Evolutionary conservation across 2,329 filamentous ascomycete genomes (phyloP).

Genomic region (Scorias spongiosa): DNA sequence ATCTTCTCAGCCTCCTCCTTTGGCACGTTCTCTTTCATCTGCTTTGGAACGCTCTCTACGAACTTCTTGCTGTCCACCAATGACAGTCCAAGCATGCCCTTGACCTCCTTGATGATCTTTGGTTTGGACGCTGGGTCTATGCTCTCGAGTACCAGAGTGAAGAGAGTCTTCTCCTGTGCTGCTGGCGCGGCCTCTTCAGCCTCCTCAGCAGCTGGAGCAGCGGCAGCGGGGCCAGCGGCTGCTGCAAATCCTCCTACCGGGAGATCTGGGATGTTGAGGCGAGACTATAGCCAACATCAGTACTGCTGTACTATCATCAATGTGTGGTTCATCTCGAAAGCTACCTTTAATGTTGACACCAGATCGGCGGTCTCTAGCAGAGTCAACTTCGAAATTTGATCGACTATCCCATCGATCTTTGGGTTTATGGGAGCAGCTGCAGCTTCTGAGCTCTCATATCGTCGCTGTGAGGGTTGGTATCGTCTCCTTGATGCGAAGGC

Average conservation of each 20-base stretch:
- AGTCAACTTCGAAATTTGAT: slow-evolving; percentile 97
- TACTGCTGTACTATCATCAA: slow-evolving; percentile 2
- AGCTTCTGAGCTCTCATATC: slow-evolving; percentile 79
- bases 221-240: slow-evolving; percentile 44
- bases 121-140: slow-evolving; percentile 85
- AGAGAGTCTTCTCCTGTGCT: slow-evolving; percentile 85
- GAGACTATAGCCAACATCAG: slow-evolving; percentile 41
- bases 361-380: slow-evolving; percentile 94
- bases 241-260: slow-evolving; percentile 83
- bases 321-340: not conserved
- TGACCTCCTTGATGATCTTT: slow-evolving; percentile 99
- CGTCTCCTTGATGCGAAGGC: slow-evolving; percentile 5
- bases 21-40: slow-evolving; percentile 96
- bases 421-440: slow-evolving; percentile 46
- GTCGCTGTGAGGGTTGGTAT: slow-evolving; percentile 31
- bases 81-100: slow-evolving; percentile 83
- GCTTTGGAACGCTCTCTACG: slow-evolving; percentile 92
- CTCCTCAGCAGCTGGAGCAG: slow-evolving; percentile 46
- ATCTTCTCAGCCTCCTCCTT: slow-evolving; percentile 99
- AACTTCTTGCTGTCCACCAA: slow-evolving; percentile 99
- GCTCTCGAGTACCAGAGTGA: slow-evolving; percentile 84
- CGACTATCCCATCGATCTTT: slow-evolving; percentile 88
- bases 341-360: slow-evolving; percentile 86
- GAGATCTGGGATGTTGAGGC: slow-evolving; percentile 95
- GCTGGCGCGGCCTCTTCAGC: slow-evolving; percentile 82